Percentiles rank a stretch among this genome's conserved stretches.
Evolutionary conservation across 2,329 filamentous ascomycete species (phyloP).

Genomic region (Eutypella sp.): DNA sequence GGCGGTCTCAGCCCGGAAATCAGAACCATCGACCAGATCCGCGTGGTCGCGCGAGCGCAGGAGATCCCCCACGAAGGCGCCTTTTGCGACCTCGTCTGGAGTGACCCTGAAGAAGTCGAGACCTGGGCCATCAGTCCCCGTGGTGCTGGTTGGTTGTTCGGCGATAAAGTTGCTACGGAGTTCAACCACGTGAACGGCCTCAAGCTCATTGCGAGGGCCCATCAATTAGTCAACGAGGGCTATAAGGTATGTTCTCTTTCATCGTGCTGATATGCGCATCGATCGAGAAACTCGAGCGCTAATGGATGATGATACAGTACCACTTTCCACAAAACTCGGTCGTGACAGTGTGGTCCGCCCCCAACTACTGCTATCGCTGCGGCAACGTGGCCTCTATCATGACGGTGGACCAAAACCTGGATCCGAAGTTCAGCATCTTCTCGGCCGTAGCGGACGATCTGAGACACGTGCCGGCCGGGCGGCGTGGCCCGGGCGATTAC

Average conservation of each 20-base stretch:
- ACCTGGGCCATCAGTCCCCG: constrained; percentile 93
- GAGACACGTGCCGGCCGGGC: constrained; percentile 70
- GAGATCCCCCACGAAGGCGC: constrained; percentile 98
- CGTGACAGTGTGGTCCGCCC: constrained; percentile 96
- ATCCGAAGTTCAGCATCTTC: constrained; percentile 90
- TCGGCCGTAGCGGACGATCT: constrained; percentile 82
- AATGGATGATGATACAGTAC: constrained; percentile 55
- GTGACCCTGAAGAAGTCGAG: constrained; percentile 92
- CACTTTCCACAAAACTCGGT: constrained; percentile 94
- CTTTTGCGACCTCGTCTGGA: constrained; percentile 98
- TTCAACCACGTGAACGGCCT: constrained; percentile 97
- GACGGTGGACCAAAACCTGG: constrained; percentile 78
- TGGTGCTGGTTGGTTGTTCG: constrained; percentile 96
- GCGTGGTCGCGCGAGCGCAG: constrained; percentile 94
- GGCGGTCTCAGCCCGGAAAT: constrained; percentile 87
- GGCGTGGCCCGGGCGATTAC: constrained; percentile 64
- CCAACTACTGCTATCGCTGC: constrained; percentile 92
- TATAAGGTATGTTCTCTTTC: constrained; percentile 73
- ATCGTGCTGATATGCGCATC: too few relatives aligned
- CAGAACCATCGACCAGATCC: constrained; percentile 97
- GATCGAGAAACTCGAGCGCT: constrained; percentile 15
- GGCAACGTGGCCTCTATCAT: constrained; percentile 97
- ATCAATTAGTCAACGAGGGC: constrained; percentile 96
- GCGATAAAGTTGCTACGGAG: constrained; percentile 94
- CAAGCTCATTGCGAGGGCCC: constrained; percentile 92